Evolutionary conservation across 306 rosid species (phyloP), one percentile per base, ranked within the genome.

Genomic region (Clitoria ternatea): DNA sequence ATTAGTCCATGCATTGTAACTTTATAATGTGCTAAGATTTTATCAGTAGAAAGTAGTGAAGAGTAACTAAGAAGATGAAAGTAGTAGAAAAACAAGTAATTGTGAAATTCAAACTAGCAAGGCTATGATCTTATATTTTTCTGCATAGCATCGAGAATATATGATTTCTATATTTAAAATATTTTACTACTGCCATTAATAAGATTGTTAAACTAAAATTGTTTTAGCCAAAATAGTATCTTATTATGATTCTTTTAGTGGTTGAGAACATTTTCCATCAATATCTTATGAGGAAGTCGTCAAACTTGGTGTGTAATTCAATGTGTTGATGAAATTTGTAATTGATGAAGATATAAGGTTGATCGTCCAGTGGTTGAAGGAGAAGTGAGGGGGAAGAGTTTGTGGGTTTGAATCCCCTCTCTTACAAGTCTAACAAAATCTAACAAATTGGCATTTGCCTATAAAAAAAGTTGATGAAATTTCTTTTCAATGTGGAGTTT

Each of bases 1-100:
- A n/a, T n/a, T n/a, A n/a, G n/a, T 66, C n/a, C 64, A 23, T 52
- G 23, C 64, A 44, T 72, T 72, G 52, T 19, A 66, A 48, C 43
- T 59, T 57, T 33, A 54, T n/a, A n/a, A 29, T 37, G 23, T 61
- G 18, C 61, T 50, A 54, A 54, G 27, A 40, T 66, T 60, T 69
- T 36, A 49, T 61, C 5, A 7, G 11, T n/a, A 40, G 42, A 61
- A 19, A 17, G 39, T 68, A 63, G 13, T 17, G 45, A 7, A 49
- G 26, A 37, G 24, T n/a, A 53, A 49, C 11, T 37, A 13, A 15
- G 1, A 19, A 17, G 55, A 69, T 66, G 10, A 35, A 39, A 17
- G 9, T 24, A 45, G 14, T 56, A 32, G 39, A 63, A 37, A 39
- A 42, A 0, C 3, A 26, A n/a, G 4, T 32, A 26, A 14, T 37